phyloP scores from a whole-genome alignment of 2,329 filamentous ascomycete species.

The Neonectria ditissima region DNA sequence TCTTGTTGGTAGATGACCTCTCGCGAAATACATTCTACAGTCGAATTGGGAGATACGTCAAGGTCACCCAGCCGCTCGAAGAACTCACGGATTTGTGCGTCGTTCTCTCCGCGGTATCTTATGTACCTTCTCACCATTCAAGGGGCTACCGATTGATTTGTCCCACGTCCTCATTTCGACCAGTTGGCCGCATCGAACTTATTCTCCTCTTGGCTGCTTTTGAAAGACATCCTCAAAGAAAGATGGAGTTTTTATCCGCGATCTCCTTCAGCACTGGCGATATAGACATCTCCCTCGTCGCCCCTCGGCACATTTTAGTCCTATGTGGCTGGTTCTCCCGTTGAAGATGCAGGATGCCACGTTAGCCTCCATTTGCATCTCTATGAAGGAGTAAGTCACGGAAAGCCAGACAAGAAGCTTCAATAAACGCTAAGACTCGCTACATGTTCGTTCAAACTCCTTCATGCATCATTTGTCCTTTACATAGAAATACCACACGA shows the following conservation, averaged over 20 bases:
- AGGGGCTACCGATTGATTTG: constrained; percentile 28
- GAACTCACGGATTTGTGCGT: constrained; percentile 29
- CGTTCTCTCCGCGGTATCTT: rapidly evolving
- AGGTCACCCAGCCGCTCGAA: constrained; percentile 6
- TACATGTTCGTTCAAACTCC: constrained; percentile 23
- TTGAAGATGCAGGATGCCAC: constrained; percentile 24
- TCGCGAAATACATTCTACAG: constrained; percentile 28
- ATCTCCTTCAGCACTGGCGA: constrained; percentile 22
- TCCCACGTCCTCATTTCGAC: constrained; percentile 24
- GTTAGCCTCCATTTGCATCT: constrained; percentile 29
- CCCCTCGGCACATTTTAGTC: constrained; percentile 15
- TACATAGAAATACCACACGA: constrained; percentile 8
- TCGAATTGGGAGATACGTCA: constrained; percentile 22
- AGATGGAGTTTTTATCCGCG: constrained; percentile 24
- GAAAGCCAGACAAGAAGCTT: too few species aligned
- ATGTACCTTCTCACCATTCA: rapidly evolving
- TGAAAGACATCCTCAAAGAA: constrained; percentile 21
- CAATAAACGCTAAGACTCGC: neutral
- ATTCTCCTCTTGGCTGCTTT: constrained; percentile 31
- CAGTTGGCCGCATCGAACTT: constrained; percentile 17
- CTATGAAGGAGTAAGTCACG: constrained; percentile 30
- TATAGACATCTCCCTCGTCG: neutral
- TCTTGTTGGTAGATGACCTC: constrained; percentile 35
- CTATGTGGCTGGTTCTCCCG: constrained; percentile 1
- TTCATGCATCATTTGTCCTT: constrained; percentile 4